These are phyloP conservation scores for Cyclotella sp. DNA, from an alignment of 108 stramenopile genomes.

Conservation along the genomic window DNA sequence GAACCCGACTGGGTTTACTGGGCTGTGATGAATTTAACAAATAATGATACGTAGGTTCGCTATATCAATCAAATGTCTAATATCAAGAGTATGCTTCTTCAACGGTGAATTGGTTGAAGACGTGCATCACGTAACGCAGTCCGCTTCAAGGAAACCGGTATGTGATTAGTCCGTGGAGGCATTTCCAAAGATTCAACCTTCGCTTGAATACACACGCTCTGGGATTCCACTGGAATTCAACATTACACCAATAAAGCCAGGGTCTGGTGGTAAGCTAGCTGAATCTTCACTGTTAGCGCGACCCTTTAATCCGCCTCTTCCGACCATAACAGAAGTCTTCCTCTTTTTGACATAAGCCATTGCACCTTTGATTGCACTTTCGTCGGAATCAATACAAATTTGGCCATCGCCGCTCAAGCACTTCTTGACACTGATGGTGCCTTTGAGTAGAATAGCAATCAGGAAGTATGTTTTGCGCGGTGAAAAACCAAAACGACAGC, in stretches of 20 bases:
- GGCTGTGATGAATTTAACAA: too few relatives aligned
- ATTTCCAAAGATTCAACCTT: slow-evolving; percentile 26
- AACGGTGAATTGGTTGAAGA: not conserved
- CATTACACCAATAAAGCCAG: slow-evolving; percentile 46
- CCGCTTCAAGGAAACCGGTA: slow-evolving; percentile 6
- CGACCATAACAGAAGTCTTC: slow-evolving; percentile 5
- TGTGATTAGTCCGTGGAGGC: not conserved
- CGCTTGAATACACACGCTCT: slow-evolving; percentile 41
- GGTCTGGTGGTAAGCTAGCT: slow-evolving; percentile 16
- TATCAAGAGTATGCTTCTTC: not conserved
- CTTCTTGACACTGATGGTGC: slow-evolving; percentile 66
- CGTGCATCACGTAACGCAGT: not conserved
- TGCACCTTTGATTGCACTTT: slow-evolving; percentile 58
- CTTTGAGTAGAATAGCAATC: slow-evolving; percentile 19
- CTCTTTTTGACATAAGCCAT: slow-evolving; percentile 51
- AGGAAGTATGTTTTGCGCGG: not conserved
- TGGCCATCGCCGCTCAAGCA: slow-evolving; percentile 74
- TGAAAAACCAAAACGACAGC: not conserved
- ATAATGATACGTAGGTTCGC: not conserved
- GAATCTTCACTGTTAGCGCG: slow-evolving; percentile 12
- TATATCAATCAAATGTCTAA: not conserved
- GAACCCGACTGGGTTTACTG: not conserved
- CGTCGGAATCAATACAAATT: slow-evolving; percentile 80
- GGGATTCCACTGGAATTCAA: slow-evolving; percentile 39
- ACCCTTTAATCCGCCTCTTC: slow-evolving; percentile 19